Evolutionary conservation across 257 asterid species (phyloP), one percentile per base, ranked within the genome.

Genomic region (Primulina huaijiensis): DNA sequence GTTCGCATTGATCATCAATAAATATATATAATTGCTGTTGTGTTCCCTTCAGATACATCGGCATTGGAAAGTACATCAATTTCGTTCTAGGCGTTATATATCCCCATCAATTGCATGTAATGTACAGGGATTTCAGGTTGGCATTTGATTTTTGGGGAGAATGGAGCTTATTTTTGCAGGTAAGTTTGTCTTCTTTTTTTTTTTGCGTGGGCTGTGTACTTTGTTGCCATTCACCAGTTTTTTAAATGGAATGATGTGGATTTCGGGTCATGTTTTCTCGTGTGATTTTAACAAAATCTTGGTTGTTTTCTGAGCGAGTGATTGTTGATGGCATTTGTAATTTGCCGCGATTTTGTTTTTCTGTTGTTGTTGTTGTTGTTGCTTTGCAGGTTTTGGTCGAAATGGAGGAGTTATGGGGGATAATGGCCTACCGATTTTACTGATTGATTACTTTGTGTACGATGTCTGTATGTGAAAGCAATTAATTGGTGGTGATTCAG

Each of bases 381-480:
- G 34, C 34, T 75, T 1, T 70, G 78, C 78, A 77, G 80, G 68
- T 69, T 60, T 62, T 62, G 63, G 33, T 68, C 65, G 55, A 62
- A 5, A 64, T 27, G 3, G 8, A 14, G 65, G 72, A 34, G 10
- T 11, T 68, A 19, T 69, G 62, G 46, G 10, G 50, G 60, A 17
- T 60, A 35, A 31, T 19, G 64, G 60, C 35, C 57, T 65, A 4
- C 55, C 14, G 19, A 40, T 14, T 9, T 58, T 60, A 68, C 29
- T 25, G 73, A 58, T 63, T 66, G 66, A 38, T 65, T 43, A 50
- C 43, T 72, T 43, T 30, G 6, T 30, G 27, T 20, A 20, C 11
- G n/a, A 23, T 20, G 14, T 64, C 66, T 30, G 3, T 37, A 40
- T 40, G n/a, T 38, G 17, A 23, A 65, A 64, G 63, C 50, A 38